Percentiles rank a stretch among this genome's conserved stretches.
phyloP scores from a whole-genome alignment of 305 asterid genomes.

The Ilex paraguariensis region DNA sequence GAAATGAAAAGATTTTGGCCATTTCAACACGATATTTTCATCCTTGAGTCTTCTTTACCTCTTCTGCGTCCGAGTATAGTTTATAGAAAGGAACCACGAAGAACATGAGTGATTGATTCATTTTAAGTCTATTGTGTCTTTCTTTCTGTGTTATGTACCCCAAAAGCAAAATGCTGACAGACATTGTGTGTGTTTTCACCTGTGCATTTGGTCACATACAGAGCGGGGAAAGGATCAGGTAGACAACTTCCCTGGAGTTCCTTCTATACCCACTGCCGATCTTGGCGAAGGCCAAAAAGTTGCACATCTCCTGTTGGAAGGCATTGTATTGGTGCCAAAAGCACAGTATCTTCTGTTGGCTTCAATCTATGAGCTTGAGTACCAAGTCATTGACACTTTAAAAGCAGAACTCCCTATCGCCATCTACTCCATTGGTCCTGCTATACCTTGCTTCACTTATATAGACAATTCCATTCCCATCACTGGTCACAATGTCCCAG shows the following conservation, averaged over 20 bases:
- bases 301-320: constrained; percentile 12
- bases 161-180: no score
- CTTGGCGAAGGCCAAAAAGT: constrained; percentile 24
- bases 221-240: constrained; percentile 40
- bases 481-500: constrained; percentile 6
- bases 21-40: no score
- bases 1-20: no score
- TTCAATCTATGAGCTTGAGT: constrained; percentile 42
- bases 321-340: constrained; percentile 21
- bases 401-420: constrained; percentile 39
- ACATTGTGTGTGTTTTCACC: no score
- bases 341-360: constrained; percentile 36
- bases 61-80: no score
- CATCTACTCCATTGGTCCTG: constrained; percentile 51
- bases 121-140: no score
- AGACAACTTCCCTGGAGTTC: constrained; percentile 41
- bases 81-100: no score
- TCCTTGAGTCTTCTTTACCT: no score
- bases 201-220: neutral
- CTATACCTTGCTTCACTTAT: constrained; percentile 41
- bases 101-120: no score
- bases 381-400: constrained; percentile 30
- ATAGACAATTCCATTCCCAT: constrained; percentile 9
- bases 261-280: constrained; percentile 39
- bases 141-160: no score